phyloP scores from a whole-genome alignment of 345 rosid genomes.

The Turritis glabra region DNA sequence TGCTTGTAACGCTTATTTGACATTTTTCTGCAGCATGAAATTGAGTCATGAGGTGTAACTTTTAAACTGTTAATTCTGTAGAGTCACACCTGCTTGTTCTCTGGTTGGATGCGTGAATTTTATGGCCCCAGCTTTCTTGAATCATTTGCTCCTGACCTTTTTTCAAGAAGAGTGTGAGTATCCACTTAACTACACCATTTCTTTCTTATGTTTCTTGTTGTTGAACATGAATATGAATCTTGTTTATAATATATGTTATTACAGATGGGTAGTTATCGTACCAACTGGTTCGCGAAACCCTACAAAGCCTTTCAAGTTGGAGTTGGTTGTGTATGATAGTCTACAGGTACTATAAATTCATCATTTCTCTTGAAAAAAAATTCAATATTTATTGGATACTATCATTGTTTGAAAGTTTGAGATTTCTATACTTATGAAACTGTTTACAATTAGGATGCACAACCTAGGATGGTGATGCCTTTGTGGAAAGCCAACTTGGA shows the following conservation, averaged over 20 bases:
- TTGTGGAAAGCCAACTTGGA: constrained; percentile 80
- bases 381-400: background rate
- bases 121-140: constrained; percentile 79
- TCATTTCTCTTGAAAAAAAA: background rate
- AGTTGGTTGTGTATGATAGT: constrained; percentile 65
- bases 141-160: constrained; percentile 59
- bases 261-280: constrained; percentile 78
- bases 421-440: constrained; percentile 4
- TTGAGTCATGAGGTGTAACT: background rate
- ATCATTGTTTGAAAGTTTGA: background rate
- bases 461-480: constrained; percentile 55
- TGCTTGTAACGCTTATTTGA: background rate
- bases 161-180: constrained; percentile 79
- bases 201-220: background rate
- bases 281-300: constrained; percentile 68
- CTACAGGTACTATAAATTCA: constrained; percentile 49
- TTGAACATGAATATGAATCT: background rate
- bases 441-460: constrained; percentile 62
- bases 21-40: background rate
- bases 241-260: background rate
- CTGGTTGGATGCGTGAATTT: constrained; percentile 86
- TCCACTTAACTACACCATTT: background rate
- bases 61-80: constrained; percentile 26
- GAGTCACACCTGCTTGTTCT: constrained; percentile 70
- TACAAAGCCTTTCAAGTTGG: constrained; percentile 64